Percentiles rank a stretch among this genome's conserved stretches.
Conservation (phyloP, 768 basidiomycete genomes). For the Coprinellus aureogranulatus region DNA sequence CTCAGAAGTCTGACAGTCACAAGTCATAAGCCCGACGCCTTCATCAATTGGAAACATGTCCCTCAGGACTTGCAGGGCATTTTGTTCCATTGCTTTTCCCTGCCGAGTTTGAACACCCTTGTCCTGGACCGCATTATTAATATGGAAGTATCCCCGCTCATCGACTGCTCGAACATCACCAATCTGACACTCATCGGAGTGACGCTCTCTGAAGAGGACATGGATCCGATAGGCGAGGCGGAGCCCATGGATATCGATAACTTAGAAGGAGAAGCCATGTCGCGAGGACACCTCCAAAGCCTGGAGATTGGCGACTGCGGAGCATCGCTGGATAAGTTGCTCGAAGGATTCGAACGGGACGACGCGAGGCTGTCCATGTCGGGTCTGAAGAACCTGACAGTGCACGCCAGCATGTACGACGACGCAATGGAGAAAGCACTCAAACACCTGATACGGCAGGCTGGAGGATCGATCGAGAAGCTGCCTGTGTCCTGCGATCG, state of each 20-base stretch:
- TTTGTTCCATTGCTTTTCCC: not conserved
- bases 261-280: not conserved
- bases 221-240: not conserved
- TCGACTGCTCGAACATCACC: not conserved
- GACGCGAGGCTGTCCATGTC: not conserved
- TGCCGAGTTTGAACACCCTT: not conserved
- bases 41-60: not conserved
- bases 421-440: not conserved
- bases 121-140: not conserved
- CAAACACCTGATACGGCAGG: not conserved
- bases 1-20: not conserved
- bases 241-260: not conserved
- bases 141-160: not conserved
- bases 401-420: not conserved
- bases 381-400: not conserved
- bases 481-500: not conserved
- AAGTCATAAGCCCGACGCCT: not conserved
- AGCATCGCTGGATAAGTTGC: not conserved
- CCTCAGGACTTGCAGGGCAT: not conserved
- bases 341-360: not conserved
- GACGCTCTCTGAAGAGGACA: not conserved
- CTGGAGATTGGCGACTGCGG: not conserved
- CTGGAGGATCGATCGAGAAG: not conserved
- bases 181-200: not conserved
- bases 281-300: not conserved